phyloP scores from a whole-genome alignment of 352 stramenopile species.

The Phytophthora foliorum region DNA sequence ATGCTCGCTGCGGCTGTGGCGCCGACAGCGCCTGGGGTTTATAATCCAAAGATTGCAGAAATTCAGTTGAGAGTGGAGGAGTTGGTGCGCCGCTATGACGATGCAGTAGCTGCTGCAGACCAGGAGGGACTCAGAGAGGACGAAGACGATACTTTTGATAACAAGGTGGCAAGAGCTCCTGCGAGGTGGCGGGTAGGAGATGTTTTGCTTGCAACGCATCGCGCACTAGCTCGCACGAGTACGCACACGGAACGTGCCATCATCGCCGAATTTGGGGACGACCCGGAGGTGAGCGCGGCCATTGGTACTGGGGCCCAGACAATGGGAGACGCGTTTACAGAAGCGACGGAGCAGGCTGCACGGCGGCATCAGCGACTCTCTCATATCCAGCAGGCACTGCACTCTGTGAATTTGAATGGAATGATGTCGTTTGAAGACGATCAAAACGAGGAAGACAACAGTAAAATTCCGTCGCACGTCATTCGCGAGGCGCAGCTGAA shows the following conservation, averaged over 20 bases:
- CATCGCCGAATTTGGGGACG: conserved; percentile 61
- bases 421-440: conserved; percentile 12
- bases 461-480: conserved; percentile 11
- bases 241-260: conserved; percentile 65
- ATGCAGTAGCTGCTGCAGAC: conserved; percentile 35
- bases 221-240: conserved; percentile 62
- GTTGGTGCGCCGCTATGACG: conserved; percentile 75
- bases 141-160: conserved; percentile 33
- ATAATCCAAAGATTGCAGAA: conserved; percentile 63
- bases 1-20: conserved; percentile 18
- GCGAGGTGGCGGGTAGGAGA: conserved; percentile 70
- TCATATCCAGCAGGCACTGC: conserved; percentile 58
- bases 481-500: conserved; percentile 54
- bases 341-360: conserved; percentile 45
- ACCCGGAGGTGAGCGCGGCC: conserved; percentile 51
- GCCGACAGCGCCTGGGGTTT: neutral
- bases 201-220: conserved; percentile 71
- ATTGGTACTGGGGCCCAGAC: conserved; percentile 47
- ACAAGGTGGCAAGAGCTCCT: conserved; percentile 41
- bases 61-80: conserved; percentile 79
- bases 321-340: conserved; percentile 47
- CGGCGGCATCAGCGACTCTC: conserved; percentile 32
- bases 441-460: conserved; percentile 14
- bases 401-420: conserved; percentile 42
- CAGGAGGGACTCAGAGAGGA: conserved; percentile 38